Conservation (phyloP, 371 early-diverging fungal species). For the Rhizopus stolonifer region DNA sequence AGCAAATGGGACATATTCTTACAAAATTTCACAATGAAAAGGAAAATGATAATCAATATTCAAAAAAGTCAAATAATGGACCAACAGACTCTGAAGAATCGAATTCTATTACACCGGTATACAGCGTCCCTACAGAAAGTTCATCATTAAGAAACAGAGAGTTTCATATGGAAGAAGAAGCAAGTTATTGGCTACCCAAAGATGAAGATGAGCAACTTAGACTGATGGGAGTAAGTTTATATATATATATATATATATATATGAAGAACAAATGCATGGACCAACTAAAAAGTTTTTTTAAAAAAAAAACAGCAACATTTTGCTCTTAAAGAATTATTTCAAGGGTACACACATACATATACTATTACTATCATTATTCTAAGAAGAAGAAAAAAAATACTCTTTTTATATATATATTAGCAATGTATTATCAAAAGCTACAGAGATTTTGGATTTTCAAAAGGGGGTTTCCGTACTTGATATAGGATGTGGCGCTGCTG, state of each 20-base stretch:
- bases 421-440: slow-evolving; percentile 6
- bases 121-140: too few species aligned
- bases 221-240: slow-evolving; percentile 13
- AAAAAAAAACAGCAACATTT: slow-evolving; percentile 16
- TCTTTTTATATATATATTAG: neutral
- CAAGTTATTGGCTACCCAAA: slow-evolving; percentile 17
- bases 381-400: neutral
- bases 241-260: neutral
- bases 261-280: too few species aligned
- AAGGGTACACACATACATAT: slow-evolving; percentile 1
- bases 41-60: too few species aligned
- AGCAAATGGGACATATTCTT: too few species aligned
- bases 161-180: slow-evolving; percentile 16
- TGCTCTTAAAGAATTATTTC: slow-evolving; percentile 11
- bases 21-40: too few species aligned
- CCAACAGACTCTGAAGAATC: too few species aligned
- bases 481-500: slow-evolving; percentile 46
- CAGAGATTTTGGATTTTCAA: slow-evolving; percentile 1
- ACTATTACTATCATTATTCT: neutral
- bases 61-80: too few species aligned
- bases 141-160: neutral
- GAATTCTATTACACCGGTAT: too few species aligned
- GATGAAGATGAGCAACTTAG: slow-evolving; percentile 19
- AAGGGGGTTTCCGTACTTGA: slow-evolving; percentile 25
- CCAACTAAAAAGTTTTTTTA: neutral